phyloP scores from a whole-genome alignment of 2,329 filamentous ascomycete genomes.

The Fusarium mundagurra region DNA sequence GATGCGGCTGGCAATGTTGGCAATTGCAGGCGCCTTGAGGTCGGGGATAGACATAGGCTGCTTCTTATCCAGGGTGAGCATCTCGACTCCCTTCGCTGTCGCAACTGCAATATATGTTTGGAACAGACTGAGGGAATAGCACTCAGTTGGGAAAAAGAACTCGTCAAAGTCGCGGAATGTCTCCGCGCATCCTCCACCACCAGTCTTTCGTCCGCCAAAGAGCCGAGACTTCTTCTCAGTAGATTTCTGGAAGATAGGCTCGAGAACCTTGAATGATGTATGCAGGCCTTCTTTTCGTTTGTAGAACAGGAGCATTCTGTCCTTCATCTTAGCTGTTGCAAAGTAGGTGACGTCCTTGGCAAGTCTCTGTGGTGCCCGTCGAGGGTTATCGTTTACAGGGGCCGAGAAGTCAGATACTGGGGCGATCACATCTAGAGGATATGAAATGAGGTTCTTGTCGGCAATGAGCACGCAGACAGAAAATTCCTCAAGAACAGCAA shows the following conservation, averaged over 20 bases:
- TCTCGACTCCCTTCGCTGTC: constrained; percentile 91
- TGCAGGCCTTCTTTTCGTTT: constrained; percentile 94
- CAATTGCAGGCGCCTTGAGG: constrained; percentile 78
- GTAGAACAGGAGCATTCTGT: constrained; percentile 93
- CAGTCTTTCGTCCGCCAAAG: constrained; percentile 66
- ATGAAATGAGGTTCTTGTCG: constrained; percentile 90
- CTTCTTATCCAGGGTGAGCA: constrained; percentile 97
- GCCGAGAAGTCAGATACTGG: constrained; percentile 70
- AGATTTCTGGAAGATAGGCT: constrained; percentile 94
- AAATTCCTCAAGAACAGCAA: constrained; percentile 95
- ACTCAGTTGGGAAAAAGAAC: constrained; percentile 97
- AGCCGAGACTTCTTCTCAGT: constrained; percentile 81
- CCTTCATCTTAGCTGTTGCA: constrained; percentile 95
- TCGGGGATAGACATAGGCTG: constrained; percentile 94
- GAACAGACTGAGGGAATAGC: constrained; percentile 95
- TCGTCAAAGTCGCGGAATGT: constrained; percentile 99
- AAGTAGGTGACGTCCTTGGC: constrained; percentile 97
- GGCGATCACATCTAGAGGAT: constrained; percentile 87
- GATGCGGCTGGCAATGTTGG: constrained; percentile 86
- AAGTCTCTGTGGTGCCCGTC: constrained; percentile 90
- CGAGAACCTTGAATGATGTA: constrained; percentile 95
- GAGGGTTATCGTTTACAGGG: constrained; percentile 74
- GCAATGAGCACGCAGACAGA: constrained; percentile 91
- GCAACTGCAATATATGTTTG: constrained; percentile 92
- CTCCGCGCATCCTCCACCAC: constrained; percentile 80